phyloP scores from a whole-genome alignment of 495 filamentous ascomycete species.

The Hyaloscypha hepaticicola region DNA sequence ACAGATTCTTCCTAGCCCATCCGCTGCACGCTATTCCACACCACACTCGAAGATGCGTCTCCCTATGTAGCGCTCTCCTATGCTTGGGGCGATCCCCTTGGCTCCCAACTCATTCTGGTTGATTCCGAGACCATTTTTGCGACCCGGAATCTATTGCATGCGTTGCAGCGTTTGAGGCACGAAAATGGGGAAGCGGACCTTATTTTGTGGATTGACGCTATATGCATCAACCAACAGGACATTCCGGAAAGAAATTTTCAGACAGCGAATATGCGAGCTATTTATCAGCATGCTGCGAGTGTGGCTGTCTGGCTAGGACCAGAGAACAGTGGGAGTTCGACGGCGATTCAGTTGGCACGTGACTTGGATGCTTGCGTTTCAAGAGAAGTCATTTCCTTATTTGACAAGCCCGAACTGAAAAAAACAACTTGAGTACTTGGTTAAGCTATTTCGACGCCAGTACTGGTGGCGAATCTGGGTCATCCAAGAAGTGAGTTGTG shows the following conservation, averaged over 20 bases:
- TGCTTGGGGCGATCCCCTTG: slow-evolving; percentile 22
- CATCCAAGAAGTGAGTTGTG: slow-evolving; percentile 29
- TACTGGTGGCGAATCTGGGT: slow-evolving; percentile 33
- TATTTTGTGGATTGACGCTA: slow-evolving; percentile 24
- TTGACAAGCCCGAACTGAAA: slow-evolving; percentile 2
- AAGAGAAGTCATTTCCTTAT: neutral
- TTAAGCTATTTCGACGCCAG: slow-evolving; percentile 20
- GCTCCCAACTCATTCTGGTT: slow-evolving; percentile 1
- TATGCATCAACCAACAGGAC: slow-evolving; percentile 31
- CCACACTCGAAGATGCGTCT: slow-evolving; percentile 19
- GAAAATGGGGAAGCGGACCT: slow-evolving; percentile 7
- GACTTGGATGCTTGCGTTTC: slow-evolving; percentile 10
- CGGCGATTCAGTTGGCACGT: slow-evolving; percentile 16
- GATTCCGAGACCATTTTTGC: slow-evolving; percentile 1
- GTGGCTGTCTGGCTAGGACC: slow-evolving; percentile 30
- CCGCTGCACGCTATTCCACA: slow-evolving; percentile 12
- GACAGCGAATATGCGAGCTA: slow-evolving; percentile 23
- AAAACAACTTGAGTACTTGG: slow-evolving; percentile 12
- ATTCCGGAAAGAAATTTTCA: slow-evolving; percentile 26
- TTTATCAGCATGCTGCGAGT: slow-evolving; percentile 26
- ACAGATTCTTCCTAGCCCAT: slow-evolving; percentile 4
- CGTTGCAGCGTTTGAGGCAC: slow-evolving; percentile 16
- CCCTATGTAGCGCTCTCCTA: slow-evolving; percentile 29
- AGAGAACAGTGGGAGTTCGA: slow-evolving; percentile 2
- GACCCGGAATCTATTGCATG: slow-evolving; percentile 20